Evolutionary conservation across 1,284 basidiomycete species (phyloP).

Genomic region (Cystobasidium slooffiae): DNA sequence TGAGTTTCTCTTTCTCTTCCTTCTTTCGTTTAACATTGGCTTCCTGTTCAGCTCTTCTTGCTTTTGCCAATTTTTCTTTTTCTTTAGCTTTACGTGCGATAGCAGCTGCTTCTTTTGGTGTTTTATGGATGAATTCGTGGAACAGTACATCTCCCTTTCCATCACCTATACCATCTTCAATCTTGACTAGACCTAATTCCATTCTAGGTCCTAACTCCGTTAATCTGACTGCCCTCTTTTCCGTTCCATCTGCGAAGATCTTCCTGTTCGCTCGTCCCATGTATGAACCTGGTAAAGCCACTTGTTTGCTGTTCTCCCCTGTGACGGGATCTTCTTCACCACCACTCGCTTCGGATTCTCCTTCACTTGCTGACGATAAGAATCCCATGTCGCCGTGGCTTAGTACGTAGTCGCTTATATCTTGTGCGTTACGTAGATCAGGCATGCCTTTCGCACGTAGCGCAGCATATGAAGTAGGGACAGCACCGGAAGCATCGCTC

Average conservation of each 20-base stretch:
- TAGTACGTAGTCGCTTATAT: conserved; percentile 94
- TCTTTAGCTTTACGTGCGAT: conserved; percentile 59
- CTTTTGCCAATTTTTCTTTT: conserved; percentile 65
- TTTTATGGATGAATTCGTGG: conserved; percentile 87
- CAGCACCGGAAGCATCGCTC: conserved; percentile 57
- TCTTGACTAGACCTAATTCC: conserved; percentile 91
- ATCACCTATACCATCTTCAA: conserved; percentile 69
- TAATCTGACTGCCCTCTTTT: conserved; percentile 84
- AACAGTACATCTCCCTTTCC: conserved; percentile 70
- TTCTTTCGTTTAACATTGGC: conserved; percentile 81
- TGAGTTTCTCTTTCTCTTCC: conserved; percentile 69
- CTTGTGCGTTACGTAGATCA: conserved; percentile 84
- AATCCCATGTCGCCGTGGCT: conserved; percentile 50
- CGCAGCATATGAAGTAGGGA: conserved; percentile 16
- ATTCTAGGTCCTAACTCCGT: conserved; percentile 95
- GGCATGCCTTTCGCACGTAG: conserved; percentile 61
- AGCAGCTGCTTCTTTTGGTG: conserved; percentile 53
- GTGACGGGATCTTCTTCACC: conserved; percentile 69
- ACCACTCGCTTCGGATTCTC: conserved; percentile 67
- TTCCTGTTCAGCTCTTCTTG: conserved; percentile 82
- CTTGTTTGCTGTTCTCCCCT: conserved; percentile 65
- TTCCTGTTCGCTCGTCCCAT: conserved; percentile 86
- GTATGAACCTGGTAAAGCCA: conserved; percentile 87
- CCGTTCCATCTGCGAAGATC: conserved; percentile 58
- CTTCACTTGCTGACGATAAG: conserved; percentile 75